These are phyloP conservation scores for Mucor saturninus DNA, from an alignment of 371 early-diverging fungal species.

Conservation along the genomic window DNA sequence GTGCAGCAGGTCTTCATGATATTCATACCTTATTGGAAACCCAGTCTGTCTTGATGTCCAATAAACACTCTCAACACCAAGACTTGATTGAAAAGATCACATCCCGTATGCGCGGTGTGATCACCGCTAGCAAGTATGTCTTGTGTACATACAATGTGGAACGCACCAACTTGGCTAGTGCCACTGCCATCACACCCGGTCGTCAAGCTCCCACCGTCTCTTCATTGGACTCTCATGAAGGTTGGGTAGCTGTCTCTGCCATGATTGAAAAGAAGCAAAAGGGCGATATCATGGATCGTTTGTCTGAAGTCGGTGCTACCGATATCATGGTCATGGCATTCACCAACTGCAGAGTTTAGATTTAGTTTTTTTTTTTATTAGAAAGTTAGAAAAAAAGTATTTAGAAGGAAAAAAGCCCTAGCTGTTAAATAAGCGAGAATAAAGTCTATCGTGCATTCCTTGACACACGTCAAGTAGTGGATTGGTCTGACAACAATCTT, in stretches of 20 bases:
- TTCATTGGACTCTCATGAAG: conserved; percentile 80
- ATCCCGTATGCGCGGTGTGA: conserved; percentile 89
- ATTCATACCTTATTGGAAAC: conserved; percentile 83
- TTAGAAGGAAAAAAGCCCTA: conserved; percentile 28
- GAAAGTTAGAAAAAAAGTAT: not conserved
- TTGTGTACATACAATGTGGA: conserved; percentile 90
- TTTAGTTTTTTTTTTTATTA: not conserved
- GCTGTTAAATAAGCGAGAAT: conserved; percentile 87
- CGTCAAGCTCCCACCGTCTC: conserved; percentile 92
- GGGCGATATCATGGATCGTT: conserved; percentile 90
- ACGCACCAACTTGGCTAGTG: conserved; percentile 64
- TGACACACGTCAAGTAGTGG: conserved; percentile 86
- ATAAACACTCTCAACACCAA: conserved; percentile 62
- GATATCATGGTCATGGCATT: conserved; percentile 90
- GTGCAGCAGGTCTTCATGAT: conserved; percentile 88
- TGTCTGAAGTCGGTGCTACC: conserved; percentile 86
- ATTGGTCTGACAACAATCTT: conserved; percentile 69
- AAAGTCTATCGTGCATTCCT: conserved; percentile 88
- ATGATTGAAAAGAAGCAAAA: conserved; percentile 87
- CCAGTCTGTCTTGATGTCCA: conserved; percentile 88
- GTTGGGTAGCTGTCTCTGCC: conserved; percentile 92
- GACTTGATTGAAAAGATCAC: conserved; percentile 76
- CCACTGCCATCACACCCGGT: conserved; percentile 87
- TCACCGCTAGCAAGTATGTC: conserved; percentile 87
- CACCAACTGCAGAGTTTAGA: conserved; percentile 79